A percentile compares a stretch with the other conserved stretches of the same genome.
Conservation (phyloP, 768 basidiomycete species). For the Auriculariales sp. region DNA sequence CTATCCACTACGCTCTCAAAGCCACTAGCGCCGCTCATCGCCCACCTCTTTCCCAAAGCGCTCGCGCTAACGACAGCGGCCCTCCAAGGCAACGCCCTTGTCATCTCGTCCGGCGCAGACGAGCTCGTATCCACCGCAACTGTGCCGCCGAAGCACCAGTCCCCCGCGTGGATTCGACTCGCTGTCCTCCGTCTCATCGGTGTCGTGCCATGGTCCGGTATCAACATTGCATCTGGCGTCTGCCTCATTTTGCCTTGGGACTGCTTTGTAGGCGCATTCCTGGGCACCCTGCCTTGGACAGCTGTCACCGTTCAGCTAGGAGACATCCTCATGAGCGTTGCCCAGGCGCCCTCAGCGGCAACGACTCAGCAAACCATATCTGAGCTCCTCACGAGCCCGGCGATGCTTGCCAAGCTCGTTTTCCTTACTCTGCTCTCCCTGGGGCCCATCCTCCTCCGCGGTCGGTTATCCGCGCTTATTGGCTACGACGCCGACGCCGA, state of each 20-base stretch:
- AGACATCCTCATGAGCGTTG: conserved; percentile 75
- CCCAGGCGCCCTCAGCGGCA: conserved; percentile 35
- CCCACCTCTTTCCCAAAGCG: conserved; percentile 69
- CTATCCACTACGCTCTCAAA: conserved; percentile 67
- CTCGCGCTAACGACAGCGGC: conserved; percentile 74
- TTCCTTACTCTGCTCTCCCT: conserved; percentile 73
- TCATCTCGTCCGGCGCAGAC: conserved; percentile 14
- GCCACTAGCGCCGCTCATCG: conserved; percentile 74
- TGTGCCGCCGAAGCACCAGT: conserved; percentile 2
- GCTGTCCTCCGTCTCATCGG: conserved; percentile 82
- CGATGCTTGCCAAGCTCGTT: conserved; percentile 70
- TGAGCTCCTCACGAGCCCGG: conserved; percentile 69
- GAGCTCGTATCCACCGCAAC: conserved; percentile 21
- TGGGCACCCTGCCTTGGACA: conserved; percentile 78
- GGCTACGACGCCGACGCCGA: conserved; percentile 17
- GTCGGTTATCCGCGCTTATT: conserved; percentile 46
- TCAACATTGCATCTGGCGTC: conserved; percentile 93
- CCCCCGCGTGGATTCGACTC: conserved; percentile 62
- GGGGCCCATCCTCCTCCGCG: conserved; percentile 71
- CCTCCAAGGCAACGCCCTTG: conserved; percentile 47
- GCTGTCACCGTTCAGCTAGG: conserved; percentile 87
- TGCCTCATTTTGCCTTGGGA: conserved; percentile 65
- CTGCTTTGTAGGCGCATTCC: conserved; percentile 70
- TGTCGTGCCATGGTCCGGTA: conserved; percentile 91
- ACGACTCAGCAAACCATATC: conserved; percentile 65